Conservation (phyloP, 768 basidiomycete species). For the Kondoa subrosea region DNA sequence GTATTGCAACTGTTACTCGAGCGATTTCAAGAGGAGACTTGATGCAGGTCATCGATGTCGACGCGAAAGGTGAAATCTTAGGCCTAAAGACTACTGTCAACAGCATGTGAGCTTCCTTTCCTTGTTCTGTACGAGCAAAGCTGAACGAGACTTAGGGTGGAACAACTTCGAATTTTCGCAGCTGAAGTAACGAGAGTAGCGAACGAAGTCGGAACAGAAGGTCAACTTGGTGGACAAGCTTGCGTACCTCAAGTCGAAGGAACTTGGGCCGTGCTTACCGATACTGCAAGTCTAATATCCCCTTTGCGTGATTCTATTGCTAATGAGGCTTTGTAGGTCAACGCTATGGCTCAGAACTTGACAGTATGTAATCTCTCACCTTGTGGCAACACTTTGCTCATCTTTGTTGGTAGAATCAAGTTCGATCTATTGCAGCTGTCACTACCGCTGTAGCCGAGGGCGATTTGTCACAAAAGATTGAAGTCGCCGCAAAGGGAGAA, state of each 20-base stretch:
- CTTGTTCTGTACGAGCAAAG: no score
- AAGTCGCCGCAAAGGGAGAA: conserved; percentile 67
- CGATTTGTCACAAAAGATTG: conserved; percentile 77
- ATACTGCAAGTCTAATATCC: conserved; percentile 31
- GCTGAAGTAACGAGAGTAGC: conserved; percentile 37
- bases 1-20: conserved; percentile 6
- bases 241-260: conserved; percentile 31
- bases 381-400: conserved; percentile 25
- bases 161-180: conserved; percentile 35
- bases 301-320: conserved; percentile 37
- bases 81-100: conserved; percentile 53
- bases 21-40: conserved; percentile 61
- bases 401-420: conserved; percentile 27
- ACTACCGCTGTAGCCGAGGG: conserved; percentile 79
- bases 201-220: conserved; percentile 38
- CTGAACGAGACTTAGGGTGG: conserved; percentile 28
- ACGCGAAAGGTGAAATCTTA: conserved; percentile 61
- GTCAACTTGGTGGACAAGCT: conserved; percentile 32
- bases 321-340: conserved; percentile 48
- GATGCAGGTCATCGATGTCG: conserved; percentile 82
- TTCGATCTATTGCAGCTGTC: conserved; percentile 40
- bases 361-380: neutral
- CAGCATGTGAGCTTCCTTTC: conserved; percentile 44
- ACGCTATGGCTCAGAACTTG: conserved; percentile 49
- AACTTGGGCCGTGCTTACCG: conserved; percentile 22